phyloP scores from a whole-genome alignment of 2,329 filamentous ascomycete species.

The Erysiphe pulchra region DNA sequence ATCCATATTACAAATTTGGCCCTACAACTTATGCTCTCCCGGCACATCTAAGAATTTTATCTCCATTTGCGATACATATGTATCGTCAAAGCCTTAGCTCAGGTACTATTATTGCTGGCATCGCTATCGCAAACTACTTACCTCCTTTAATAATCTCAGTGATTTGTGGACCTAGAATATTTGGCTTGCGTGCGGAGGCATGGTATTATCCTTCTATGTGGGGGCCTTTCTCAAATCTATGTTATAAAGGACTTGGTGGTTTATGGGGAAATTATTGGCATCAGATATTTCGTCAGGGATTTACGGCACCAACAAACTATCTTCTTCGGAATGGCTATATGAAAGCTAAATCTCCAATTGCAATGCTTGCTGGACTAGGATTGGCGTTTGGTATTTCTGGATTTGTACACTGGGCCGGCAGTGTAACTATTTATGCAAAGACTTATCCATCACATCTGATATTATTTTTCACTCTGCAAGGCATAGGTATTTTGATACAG shows the following conservation, averaged over 20 bases:
- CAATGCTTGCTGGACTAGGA: constrained; percentile 15
- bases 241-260: constrained; percentile 47
- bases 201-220: constrained; percentile 37
- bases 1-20: constrained; percentile 49
- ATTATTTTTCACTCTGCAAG: constrained; percentile 49
- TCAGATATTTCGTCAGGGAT: constrained; percentile 58
- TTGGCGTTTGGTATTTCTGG: constrained; percentile 42
- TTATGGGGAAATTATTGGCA: constrained; percentile 84
- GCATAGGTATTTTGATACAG: constrained; percentile 38
- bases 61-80: constrained; percentile 20
- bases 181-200: constrained; percentile 26
- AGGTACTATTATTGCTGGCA: constrained; percentile 28
- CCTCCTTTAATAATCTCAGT: constrained; percentile 30
- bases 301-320: constrained; percentile 30
- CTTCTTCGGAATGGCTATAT: constrained; percentile 19
- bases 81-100: constrained; percentile 32
- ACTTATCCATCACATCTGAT: constrained; percentile 26
- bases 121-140: constrained; percentile 33
- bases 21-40: constrained; percentile 19
- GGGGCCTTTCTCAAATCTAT: constrained; percentile 25
- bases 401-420: constrained; percentile 44
- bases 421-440: constrained; percentile 32
- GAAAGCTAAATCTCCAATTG: constrained; percentile 11
- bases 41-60: constrained; percentile 18
- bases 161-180: constrained; percentile 22